Evolutionary conservation across 148 eudicot species (phyloP), one percentile per base, ranked within the genome.

Genomic region (Nepenthes mirabilis): DNA sequence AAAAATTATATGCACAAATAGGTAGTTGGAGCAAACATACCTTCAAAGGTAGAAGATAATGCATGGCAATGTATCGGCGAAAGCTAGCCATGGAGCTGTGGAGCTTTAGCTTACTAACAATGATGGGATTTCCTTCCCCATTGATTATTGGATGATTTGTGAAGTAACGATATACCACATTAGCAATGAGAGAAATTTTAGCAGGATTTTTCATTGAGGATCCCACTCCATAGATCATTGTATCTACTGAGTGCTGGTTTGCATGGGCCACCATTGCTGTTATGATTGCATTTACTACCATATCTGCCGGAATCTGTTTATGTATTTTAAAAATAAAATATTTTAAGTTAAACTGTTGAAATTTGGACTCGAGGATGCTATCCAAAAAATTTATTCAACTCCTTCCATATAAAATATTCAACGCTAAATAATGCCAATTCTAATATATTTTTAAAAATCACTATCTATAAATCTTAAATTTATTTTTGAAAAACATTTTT

Each of bases 21-120:
- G 8, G 11, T 45, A 5, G 8, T 5, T 45, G 6, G 11, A 11
- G 11, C 48, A 45, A 5, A 45, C 11, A 45, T 45, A 45, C 95
- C 95, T 87, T 82, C 58, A 82, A 67, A 1, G 95, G 95, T 32
- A 83, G 70, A 7, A 83, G 36, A 71, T 87, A 87, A 57, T 61
- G 83, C 60, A 86, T 57, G 36, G 78, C 62, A 58, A 83, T 60
- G 78, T 83, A 77, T 77, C 80, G 66, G 4, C 59, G 70, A 69
- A 81, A 87, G 75, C 85, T 81, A n/a, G 74, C 78, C 83, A 87
- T 77, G 52, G 83, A 63, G 43, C 66, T 63, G 11, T 77, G 32
- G 34, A 81, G 75, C 34, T 63, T 77, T 36, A 75, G 67, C 14
- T 82, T 70, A 51, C 75, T 63, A 50, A 83, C 95, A 2, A 60